Evolutionary conservation across 768 basidiomycete genomes (phyloP).

Genomic region (Trametes punicea): DNA sequence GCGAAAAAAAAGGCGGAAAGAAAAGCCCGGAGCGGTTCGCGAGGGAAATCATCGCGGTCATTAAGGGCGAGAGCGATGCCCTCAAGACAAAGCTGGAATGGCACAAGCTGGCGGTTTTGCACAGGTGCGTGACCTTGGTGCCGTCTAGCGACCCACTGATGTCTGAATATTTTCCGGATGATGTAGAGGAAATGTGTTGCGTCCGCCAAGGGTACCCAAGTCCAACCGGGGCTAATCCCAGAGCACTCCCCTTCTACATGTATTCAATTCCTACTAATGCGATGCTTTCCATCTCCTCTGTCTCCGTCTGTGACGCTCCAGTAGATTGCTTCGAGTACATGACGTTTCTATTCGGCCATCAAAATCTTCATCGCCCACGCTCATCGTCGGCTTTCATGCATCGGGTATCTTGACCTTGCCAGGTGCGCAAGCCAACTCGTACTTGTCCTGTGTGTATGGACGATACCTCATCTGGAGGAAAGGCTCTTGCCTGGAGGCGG

Average conservation of each 20-base stretch:
- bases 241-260: conserved; percentile 76
- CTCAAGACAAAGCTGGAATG: conserved; percentile 58
- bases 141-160: no score
- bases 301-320: no score
- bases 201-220: conserved; percentile 14
- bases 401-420: conserved; percentile 11
- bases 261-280: conserved; percentile 30
- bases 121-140: conserved; percentile 53
- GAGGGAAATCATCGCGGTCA: conserved; percentile 67
- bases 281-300: no score
- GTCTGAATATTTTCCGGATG: not conserved
- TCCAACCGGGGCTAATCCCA: conserved; percentile 36
- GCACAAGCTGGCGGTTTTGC: conserved; percentile 71
- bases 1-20: conserved; percentile 53
- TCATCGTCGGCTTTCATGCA: not conserved
- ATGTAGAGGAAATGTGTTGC: conserved; percentile 14
- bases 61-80: conserved; percentile 53
- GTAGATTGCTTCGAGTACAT: no score
- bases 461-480: conserved; percentile 29
- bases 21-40: conserved; percentile 70
- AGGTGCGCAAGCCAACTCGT: conserved; percentile 9
- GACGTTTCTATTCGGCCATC: no score
- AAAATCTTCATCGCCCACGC: not conserved
- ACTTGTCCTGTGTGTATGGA: conserved; percentile 31
- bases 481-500: conserved; percentile 25